phyloP scores from a whole-genome alignment of 495 filamentous ascomycete genomes.

The Lichina pygmaea region DNA sequence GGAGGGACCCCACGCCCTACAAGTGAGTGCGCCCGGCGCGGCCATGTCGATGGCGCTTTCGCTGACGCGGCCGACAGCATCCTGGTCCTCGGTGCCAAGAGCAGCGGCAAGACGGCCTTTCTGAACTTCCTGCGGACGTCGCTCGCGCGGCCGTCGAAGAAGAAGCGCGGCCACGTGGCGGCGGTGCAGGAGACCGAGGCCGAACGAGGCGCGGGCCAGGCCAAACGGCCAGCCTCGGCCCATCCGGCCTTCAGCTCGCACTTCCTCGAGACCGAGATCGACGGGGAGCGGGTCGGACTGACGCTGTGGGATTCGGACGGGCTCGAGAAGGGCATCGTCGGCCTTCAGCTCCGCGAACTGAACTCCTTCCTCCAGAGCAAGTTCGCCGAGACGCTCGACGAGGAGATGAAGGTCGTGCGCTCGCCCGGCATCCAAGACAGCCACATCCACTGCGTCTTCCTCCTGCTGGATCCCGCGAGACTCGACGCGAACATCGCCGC shows the following conservation, averaged over 20 bases:
- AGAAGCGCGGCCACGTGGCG: constrained; percentile 25
- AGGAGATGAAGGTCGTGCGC: constrained; percentile 92
- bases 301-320: constrained; percentile 93
- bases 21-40: constrained; percentile 40
- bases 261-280: constrained; percentile 87
- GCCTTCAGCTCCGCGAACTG: constrained; percentile 79
- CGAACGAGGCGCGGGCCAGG: constrained; percentile 15
- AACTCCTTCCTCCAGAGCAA: constrained; percentile 85
- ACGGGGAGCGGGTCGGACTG: constrained; percentile 71
- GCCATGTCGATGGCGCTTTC: neutral
- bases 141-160: constrained; percentile 53
- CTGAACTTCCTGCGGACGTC: constrained; percentile 80
- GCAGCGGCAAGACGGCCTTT: constrained; percentile 88
- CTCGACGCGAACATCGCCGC: constrained; percentile 56
- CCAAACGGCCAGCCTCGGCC: constrained; percentile 7
- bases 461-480: constrained; percentile 69
- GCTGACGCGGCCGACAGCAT: constrained; percentile 27
- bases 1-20: constrained; percentile 93
- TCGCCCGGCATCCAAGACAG: constrained; percentile 85
- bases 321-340: constrained; percentile 76
- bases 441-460: constrained; percentile 88
- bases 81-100: constrained; percentile 66
- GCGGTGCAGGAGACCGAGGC: constrained; percentile 15
- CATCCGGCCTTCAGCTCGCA: constrained; percentile 37
- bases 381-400: constrained; percentile 89